A percentile compares a stretch with the other conserved stretches of the same genome.
phyloP scores from a whole-genome alignment of 768 basidiomycete genomes.

The Leccinum variicolor region DNA sequence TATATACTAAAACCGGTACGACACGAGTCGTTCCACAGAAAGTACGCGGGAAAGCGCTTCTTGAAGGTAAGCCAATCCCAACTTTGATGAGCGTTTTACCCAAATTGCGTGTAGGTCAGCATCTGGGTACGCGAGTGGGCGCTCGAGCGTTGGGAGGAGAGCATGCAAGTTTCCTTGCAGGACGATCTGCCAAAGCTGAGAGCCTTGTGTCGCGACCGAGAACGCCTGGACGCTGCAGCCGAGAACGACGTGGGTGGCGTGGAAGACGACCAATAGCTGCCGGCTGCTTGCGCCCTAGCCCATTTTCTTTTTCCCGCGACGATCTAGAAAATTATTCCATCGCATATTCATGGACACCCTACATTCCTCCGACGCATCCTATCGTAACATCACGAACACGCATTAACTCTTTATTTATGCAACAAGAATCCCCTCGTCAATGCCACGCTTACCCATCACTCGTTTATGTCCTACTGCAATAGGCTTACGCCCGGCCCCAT shows the following conservation, averaged over 20 bases:
- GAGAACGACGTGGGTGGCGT: conserved; percentile 7
- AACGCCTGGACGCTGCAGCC: conserved; percentile 11
- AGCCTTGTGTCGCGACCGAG: conserved; percentile 18
- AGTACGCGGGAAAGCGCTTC: conserved; percentile 83
- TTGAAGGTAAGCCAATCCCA: conserved; percentile 58
- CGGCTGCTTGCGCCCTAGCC: background rate
- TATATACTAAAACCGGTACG: conserved; percentile 72
- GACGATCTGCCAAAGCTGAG: conserved; percentile 48
- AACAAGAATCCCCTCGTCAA: conserved; percentile 23
- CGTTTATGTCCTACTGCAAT: conserved; percentile 19
- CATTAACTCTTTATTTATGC: conserved; percentile 28
- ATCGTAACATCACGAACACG: conserved; percentile 17
- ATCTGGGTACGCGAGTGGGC: conserved; percentile 86
- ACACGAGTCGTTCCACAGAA: conserved; percentile 81
- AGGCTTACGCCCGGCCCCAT: conserved; percentile 10
- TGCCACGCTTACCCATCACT: conserved; percentile 12
- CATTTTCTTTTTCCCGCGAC: conserved; percentile 1
- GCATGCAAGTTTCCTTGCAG: conserved; percentile 52
- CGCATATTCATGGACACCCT: conserved; percentile 28
- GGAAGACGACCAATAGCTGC: conserved; percentile 14
- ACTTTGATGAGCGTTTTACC: background rate
- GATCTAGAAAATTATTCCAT: conserved; percentile 21
- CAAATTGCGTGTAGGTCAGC: conserved; percentile 54
- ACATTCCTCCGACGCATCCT: conserved; percentile 23
- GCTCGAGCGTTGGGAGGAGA: conserved; percentile 66